These are phyloP conservation scores for Kwoniella europaea DNA, from an alignment of 768 basidiomycete genomes.

Conservation along the genomic window DNA sequence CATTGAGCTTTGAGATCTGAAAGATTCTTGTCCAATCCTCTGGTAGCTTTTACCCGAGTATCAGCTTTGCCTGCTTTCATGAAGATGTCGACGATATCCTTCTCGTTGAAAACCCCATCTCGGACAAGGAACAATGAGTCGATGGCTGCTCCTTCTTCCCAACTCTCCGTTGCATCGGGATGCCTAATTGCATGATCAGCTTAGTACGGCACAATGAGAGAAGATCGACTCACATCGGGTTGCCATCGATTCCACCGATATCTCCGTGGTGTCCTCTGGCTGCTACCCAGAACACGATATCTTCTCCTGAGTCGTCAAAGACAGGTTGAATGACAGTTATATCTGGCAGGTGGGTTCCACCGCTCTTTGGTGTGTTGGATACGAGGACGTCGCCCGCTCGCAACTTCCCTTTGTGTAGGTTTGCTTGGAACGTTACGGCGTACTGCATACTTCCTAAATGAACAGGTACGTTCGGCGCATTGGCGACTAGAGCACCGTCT, in stretches of 20 bases:
- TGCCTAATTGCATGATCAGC: constrained; percentile 81
- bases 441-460: constrained; percentile 42
- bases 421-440: constrained; percentile 41
- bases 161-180: constrained; percentile 85
- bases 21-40: neutral
- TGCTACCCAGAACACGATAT: constrained; percentile 65
- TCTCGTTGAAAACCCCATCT: constrained; percentile 76
- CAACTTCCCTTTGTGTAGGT: constrained; percentile 28
- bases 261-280: constrained; percentile 91
- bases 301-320: constrained; percentile 61
- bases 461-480: constrained; percentile 65
- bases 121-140: constrained; percentile 89
- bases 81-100: constrained; percentile 78
- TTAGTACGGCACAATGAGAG: constrained; percentile 44
- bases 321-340: constrained; percentile 94
- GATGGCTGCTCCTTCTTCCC: constrained; percentile 92
- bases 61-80: constrained; percentile 62
- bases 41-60: constrained; percentile 35
- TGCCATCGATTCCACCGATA: constrained; percentile 62
- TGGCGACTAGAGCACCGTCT: constrained; percentile 90
- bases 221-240: constrained; percentile 58
- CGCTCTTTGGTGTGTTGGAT: constrained; percentile 63
- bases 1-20: constrained; percentile 59
- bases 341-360: constrained; percentile 72
- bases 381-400: constrained; percentile 91